Evolutionary conservation across 2,329 filamentous ascomycete genomes (phyloP).

Genomic region (Penicillium sp.): DNA sequence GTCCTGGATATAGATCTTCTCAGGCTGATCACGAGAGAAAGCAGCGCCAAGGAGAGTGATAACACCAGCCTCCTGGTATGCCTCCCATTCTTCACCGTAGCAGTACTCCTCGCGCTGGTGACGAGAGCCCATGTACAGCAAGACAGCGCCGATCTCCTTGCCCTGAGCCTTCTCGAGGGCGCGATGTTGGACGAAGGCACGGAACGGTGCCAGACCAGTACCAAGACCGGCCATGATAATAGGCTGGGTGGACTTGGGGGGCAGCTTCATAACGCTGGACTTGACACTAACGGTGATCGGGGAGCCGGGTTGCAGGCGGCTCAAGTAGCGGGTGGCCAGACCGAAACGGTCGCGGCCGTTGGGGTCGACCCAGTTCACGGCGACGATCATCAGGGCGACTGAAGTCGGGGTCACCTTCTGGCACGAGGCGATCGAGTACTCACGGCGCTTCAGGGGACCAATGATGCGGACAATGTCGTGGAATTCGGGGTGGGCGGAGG

Average conservation of each 20-base stretch:
- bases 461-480: conserved; percentile 86
- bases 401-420: conserved; percentile 87
- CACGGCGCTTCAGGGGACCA: conserved; percentile 86
- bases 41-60: conserved; percentile 91
- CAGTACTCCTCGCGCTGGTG: conserved; percentile 98
- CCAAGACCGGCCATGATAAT: conserved; percentile 99
- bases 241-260: conserved; percentile 77
- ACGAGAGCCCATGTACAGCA: conserved; percentile 94
- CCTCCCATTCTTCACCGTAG: conserved; percentile 99
- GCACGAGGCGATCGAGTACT: conserved; percentile 98
- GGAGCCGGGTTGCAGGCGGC: conserved; percentile 69
- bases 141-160: conserved; percentile 87
- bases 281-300: conserved; percentile 91
- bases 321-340: conserved; percentile 88
- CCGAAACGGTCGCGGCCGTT: conserved; percentile 85
- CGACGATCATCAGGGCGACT: conserved; percentile 95
- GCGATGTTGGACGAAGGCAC: conserved; percentile 96
- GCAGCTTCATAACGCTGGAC: conserved; percentile 99
- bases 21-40: conserved; percentile 92
- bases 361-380: conserved; percentile 91
- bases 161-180: conserved; percentile 97
- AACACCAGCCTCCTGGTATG: conserved; percentile 90
- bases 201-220: conserved; percentile 97
- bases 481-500: conserved; percentile 83
- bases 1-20: conserved; percentile 99